Conservation (phyloP, 176 grass and related monocot genomes). For the Oryza coarctata region DNA sequence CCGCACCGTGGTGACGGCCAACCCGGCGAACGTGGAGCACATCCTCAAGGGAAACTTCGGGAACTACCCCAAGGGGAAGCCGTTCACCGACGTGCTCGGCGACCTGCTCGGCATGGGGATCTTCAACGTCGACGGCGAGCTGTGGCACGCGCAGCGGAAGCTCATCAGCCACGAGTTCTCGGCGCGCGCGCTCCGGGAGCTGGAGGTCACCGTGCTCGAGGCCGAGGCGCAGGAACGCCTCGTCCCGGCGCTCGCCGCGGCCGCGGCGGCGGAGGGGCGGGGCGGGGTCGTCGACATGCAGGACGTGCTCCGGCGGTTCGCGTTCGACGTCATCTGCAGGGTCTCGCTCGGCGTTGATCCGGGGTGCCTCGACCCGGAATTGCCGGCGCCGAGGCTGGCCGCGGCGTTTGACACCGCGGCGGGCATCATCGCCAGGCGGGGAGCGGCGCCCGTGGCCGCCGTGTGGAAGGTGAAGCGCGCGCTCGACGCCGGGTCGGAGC, state of each 20-base stretch:
- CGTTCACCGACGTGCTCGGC: conserved; percentile 88
- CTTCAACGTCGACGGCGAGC: conserved; percentile 90
- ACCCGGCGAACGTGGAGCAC: conserved; percentile 86
- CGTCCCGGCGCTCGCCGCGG: conserved; percentile 50
- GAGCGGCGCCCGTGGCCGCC: conserved; percentile 64
- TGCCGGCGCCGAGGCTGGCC: conserved; percentile 49
- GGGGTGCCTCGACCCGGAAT: conserved; percentile 46
- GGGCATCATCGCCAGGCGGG: conserved; percentile 64
- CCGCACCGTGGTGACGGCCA: conserved; percentile 73
- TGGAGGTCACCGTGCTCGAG: conserved; percentile 57
- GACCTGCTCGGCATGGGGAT: conserved; percentile 84
- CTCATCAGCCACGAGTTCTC: conserved; percentile 88
- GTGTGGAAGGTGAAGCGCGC: conserved; percentile 83
- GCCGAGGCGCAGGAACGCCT: conserved; percentile 51
- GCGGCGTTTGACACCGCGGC: conserved; percentile 75
- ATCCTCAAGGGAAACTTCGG: conserved; percentile 67
- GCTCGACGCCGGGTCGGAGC: conserved; percentile 60
- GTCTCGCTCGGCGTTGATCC: conserved; percentile 80
- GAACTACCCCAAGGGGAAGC: conserved; percentile 87
- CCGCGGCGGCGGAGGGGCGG: conserved; percentile 8
- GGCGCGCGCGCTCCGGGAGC: conserved; percentile 62
- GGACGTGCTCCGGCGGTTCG: conserved; percentile 72
- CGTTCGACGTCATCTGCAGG: conserved; percentile 78
- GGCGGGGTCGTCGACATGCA: conserved; percentile 65
- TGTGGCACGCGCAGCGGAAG: conserved; percentile 86